phyloP scores from a whole-genome alignment of 2,329 filamentous ascomycete genomes.

The Aspergillus sp. region DNA sequence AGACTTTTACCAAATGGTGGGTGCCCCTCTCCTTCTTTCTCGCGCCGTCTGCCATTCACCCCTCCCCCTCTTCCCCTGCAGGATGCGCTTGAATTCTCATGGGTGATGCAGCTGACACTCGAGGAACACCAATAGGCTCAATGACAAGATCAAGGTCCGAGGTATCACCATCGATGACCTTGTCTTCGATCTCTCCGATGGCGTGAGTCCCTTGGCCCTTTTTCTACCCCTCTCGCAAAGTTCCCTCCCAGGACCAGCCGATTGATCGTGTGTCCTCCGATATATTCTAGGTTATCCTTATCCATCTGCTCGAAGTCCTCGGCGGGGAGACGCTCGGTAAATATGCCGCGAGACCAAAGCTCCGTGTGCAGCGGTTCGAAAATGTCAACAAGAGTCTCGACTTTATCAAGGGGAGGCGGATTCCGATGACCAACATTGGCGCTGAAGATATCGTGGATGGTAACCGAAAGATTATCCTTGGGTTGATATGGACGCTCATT shows the following conservation, averaged over 20 bases:
- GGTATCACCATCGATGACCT: slow-evolving; percentile 79
- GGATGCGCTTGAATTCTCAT: neutral
- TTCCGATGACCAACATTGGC: slow-evolving; percentile 97
- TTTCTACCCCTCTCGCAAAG: neutral
- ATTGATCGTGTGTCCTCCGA: neutral
- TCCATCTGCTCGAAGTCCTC: slow-evolving; percentile 94
- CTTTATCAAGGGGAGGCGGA: slow-evolving; percentile 84
- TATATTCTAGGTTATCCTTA: slow-evolving; percentile 71
- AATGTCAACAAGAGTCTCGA: slow-evolving; percentile 95
- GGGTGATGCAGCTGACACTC: neutral
- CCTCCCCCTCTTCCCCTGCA: neutral
- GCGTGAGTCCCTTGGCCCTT: slow-evolving; percentile 56
- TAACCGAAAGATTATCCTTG: slow-evolving; percentile 94
- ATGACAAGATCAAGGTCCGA: slow-evolving; percentile 82
- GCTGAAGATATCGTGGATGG: slow-evolving; percentile 98
- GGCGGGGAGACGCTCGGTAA: slow-evolving; percentile 91
- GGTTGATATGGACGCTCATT: slow-evolving; percentile 98
- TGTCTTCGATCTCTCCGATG: slow-evolving; percentile 85
- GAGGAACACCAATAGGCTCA: slow-evolving; percentile 61
- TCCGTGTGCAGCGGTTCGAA: slow-evolving; percentile 94
- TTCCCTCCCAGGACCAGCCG: neutral
- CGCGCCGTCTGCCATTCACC: neutral
- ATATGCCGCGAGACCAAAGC: slow-evolving; percentile 92
- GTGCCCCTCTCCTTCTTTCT: slow-evolving; percentile 4
- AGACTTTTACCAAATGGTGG: slow-evolving; percentile 98